Percentiles rank a stretch among this genome's conserved stretches.
These are phyloP conservation scores for Fagus crenata DNA, from an alignment of 306 rosid species.

Conservation along the genomic window DNA sequence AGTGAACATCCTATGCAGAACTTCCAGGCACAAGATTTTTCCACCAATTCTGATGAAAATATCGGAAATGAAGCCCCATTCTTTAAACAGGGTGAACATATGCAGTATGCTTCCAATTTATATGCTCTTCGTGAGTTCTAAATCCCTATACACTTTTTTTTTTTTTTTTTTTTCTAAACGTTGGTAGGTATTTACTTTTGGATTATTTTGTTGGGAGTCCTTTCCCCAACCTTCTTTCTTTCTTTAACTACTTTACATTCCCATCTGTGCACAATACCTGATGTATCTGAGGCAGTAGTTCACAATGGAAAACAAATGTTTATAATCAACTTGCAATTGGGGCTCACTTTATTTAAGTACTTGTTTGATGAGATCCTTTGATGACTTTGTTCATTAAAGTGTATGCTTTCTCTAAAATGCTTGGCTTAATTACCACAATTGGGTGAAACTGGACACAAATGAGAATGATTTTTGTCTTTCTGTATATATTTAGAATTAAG, in stretches of 20 bases:
- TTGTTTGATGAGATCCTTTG: background rate
- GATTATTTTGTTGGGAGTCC: background rate
- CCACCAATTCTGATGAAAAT: constrained; percentile 47
- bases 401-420: background rate
- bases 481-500: too few relatives aligned
- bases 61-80: constrained; percentile 36
- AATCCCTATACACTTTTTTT: constrained; percentile 1
- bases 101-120: constrained; percentile 42
- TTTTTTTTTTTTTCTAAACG: background rate
- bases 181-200: background rate
- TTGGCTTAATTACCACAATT: background rate
- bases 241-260: background rate
- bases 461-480: background rate
- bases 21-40: constrained; percentile 49
- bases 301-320: background rate
- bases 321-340: background rate
- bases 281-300: background rate
- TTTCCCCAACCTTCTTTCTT: background rate
- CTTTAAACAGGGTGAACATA: constrained; percentile 28
- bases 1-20: constrained; percentile 35
- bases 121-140: constrained; percentile 52
- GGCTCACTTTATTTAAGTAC: background rate
- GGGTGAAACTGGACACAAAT: background rate
- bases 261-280: background rate
- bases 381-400: background rate